Evolutionary conservation across 78 protist species (phyloP), one percentile per base, ranked within the genome.

Genomic region (Dictyostelium purpureum): DNA sequence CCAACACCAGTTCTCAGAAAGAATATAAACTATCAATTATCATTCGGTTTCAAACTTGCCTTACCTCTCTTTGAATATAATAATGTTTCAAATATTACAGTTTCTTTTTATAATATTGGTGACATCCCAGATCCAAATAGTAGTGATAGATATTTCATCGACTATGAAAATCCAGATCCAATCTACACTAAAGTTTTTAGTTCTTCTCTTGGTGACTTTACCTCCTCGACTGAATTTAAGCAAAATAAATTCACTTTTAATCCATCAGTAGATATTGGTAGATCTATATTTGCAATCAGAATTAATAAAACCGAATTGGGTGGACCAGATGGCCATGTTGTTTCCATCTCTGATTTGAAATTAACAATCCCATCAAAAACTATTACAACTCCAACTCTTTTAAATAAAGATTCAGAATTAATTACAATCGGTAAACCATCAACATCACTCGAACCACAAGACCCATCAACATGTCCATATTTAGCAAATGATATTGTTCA

Each of bases 381-480:
- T 5, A 12, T 79, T 2, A n/a, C 31, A 4, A 67, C 12, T n/a
- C 76, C 88, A 45, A 4, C 45, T 14, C 3, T 26, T 33, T 51
- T 69, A 0, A 45, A 54, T 10, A 45, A 65, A 52, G 89, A 65
- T 38, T 81, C 89, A 5, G 70, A 81, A 49, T 33, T 67, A 33
- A 42, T 81, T 6, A 19, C 6, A 12, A 33, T 81, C 14, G n/a
- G 49, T 18, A 87, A 87, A 7, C 66, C 92, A 76, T 12, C 75
- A 2, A 18, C 82, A 3, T 10, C 43, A 4, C 21, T 87, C 0
- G 54, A 45, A 2, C 35, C 81, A 11, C 81, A 87, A 65, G 24
- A 56, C 40, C 43, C 33, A 5, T 19, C 57, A 1, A 77, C 77
- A 38, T 90, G 95, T 49, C 95, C 95, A 28, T 52, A 90, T 31